Evolutionary conservation across 805 yeast species (phyloP).

Genomic region (Kodamaea laetipori): DNA sequence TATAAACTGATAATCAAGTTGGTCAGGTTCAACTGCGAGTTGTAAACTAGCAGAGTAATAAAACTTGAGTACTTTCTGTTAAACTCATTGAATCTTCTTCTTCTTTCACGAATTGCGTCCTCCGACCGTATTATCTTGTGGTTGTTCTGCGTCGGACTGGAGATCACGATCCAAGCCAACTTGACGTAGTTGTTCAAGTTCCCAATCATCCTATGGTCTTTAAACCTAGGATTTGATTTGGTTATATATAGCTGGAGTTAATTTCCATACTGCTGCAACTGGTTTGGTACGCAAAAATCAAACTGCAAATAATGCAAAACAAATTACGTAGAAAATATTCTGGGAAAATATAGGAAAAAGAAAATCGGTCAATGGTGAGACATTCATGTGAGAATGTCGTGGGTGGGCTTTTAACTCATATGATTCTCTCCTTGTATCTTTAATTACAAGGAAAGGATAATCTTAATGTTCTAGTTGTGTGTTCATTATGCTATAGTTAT

Average conservation of each 20-base stretch:
- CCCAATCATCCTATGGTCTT: background rate
- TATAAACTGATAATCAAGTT: constrained; percentile 29
- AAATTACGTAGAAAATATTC: background rate
- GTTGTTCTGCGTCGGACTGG: constrained; percentile 3
- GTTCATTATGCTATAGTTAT: too few species aligned
- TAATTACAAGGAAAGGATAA: too few species aligned
- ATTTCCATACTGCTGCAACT: constrained; percentile 7
- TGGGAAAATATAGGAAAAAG: constrained; percentile 1
- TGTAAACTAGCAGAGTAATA: constrained; percentile 19
- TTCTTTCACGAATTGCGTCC: constrained; percentile 2
- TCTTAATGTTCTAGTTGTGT: too few species aligned
- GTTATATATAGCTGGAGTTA: constrained; percentile 6
- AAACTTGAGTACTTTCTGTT: constrained; percentile 17
- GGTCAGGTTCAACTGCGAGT: constrained; percentile 25
- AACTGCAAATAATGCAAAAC: constrained; percentile 3
- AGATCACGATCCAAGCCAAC: constrained; percentile 17
- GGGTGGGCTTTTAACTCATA: too few species aligned
- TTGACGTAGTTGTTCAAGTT: constrained; percentile 6
- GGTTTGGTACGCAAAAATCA: constrained; percentile 6
- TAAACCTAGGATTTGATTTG: constrained; percentile 4
- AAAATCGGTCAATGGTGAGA: background rate
- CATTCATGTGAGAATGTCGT: too few species aligned
- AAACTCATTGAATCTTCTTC: constrained; percentile 14
- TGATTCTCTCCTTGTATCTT: too few species aligned
- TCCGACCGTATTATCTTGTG: constrained; percentile 2